Conservation (phyloP, 2,329 filamentous ascomycete species). For the Didymella segeticola region DNA sequence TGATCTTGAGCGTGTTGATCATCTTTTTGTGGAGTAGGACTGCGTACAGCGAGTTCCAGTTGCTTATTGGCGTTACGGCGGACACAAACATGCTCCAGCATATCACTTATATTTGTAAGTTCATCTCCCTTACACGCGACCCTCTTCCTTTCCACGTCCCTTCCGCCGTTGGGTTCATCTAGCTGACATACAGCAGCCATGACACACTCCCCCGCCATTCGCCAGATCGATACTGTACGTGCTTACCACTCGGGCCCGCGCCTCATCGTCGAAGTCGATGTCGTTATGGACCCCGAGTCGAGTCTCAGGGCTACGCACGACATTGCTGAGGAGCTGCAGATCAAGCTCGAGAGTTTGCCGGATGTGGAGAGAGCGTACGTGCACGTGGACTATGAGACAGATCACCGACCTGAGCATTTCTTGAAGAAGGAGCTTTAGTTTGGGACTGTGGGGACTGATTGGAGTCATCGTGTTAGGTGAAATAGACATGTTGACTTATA, state of each 20-base stretch:
- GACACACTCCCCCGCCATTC: conserved; percentile 82
- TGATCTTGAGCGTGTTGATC: conserved; percentile 81
- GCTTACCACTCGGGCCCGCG: conserved; percentile 90
- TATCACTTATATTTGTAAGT: conserved; percentile 86
- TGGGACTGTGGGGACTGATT: too few species aligned
- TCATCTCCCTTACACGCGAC: too few species aligned
- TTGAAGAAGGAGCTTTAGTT: conserved; percentile 69
- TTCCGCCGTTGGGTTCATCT: background rate
- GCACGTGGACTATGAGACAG: conserved; percentile 96
- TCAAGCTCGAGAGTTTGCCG: conserved; percentile 89
- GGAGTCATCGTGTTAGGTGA: too few species aligned
- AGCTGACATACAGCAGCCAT: conserved; percentile 58
- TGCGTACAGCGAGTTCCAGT: conserved; percentile 85
- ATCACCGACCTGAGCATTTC: conserved; percentile 86
- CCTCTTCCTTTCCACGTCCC: background rate
- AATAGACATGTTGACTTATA: too few species aligned
- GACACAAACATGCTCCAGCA: conserved; percentile 87
- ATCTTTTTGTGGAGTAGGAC: conserved; percentile 82
- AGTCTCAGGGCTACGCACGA: conserved; percentile 81
- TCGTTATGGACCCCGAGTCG: conserved; percentile 84
- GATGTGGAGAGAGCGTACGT: conserved; percentile 95
- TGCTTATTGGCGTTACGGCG: conserved; percentile 88
- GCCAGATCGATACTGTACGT: conserved; percentile 91
- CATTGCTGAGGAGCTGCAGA: conserved; percentile 90
- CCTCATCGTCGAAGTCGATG: conserved; percentile 92